Evolutionary conservation across 176 grass and related monocot species (phyloP), one percentile per base, ranked within the genome.

Genomic region (Raddia distichophylla): DNA sequence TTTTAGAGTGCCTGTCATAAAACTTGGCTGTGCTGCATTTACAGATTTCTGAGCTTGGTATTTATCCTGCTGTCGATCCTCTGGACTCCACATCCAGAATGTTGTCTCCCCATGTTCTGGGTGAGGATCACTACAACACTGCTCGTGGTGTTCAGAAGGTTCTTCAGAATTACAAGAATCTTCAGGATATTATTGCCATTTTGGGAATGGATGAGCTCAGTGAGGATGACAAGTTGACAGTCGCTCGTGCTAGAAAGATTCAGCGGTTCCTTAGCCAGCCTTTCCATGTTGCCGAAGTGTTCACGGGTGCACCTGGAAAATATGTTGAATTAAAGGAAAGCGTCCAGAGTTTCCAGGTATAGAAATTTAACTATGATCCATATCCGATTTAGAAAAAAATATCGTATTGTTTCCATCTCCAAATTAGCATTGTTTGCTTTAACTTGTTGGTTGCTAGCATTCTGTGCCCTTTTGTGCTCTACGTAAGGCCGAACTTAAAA

Each of bases 171-270:
- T 97, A 97, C 82, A 97, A 97, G 91, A 97, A 97, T 84, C 91
- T 97, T 62, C 94, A 97, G 85, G 94, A 97, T 91, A 97, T 97
- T 83, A 97, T 97, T 94, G 94, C 94, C 71, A 97, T 97, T 91
- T 82, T 97, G 83, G 94, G 94, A 78, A 97, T 97, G 94, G 94
- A 97, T n/a, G 94, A 97, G 82, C 89, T 97, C 65, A 97, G 94
- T 84, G 94, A 97, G 74, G 94, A 97, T 37, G 94, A 97, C 79
- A 97, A 97, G 82, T 71, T 97, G 82, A 94, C 94, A 6, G 91
- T 97, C 13, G 91, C 91, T 54, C 94, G 94, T 81, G 94, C 91
- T 87, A 93, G 94, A 81, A 97, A 97, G 87, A 97, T 97, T 88
- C 94, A 97, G 75, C 78, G 94, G 72, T 97, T 97, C 89, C 89